Base-by-base conservation (phyloP, 169 alveolate species). In the Plasmodium malariae region DNA sequence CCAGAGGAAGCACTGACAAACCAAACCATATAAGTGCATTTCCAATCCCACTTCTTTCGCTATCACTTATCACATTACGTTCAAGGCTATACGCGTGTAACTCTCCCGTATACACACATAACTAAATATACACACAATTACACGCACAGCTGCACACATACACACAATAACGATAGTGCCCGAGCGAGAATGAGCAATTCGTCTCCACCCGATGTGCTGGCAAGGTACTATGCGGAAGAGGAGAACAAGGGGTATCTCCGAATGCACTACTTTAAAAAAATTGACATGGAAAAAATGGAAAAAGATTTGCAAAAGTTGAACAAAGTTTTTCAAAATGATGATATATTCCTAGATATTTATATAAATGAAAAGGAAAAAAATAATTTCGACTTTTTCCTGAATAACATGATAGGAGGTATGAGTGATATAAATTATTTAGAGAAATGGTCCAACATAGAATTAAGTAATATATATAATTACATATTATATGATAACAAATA, bases 361-460 rank as follows among this genome's bases (percentile, higher is more conserved):
- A 63, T 78, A 63, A 30, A 78, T 78, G 89, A 78, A 62, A 78
- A 78, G 60, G 89, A 78, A 63, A 45, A 28, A 62, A 78, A 78
- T 32, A 78, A 78, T 54, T 78, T 78, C 37, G 89, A 78, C 48
- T 78, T 78, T 78, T 78, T 26, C 4, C 7, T 78, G 7, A 78
- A 62, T 45, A 62, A 49, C 45, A 45, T 78, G 63, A 3, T 60
- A 1, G 89, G 63, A 1, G 76, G 67, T 34, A 36, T 32, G 2
- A 78, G 32, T 48, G 40, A 19, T 12, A 78, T 5, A 0, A 68
- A 78, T 68, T 43, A 48, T 63, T 48, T 78, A 37, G 73, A 54
- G 30, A 43, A 36, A 26, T 78, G 89, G 89, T 14, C 48, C 24
- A 32, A 62, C 43, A 78, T 63, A 11, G 89, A 78, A 30, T 3